Evolutionary conservation across 2,329 filamentous ascomycete genomes (phyloP).

Genomic region (Fusarium annulatum): DNA sequence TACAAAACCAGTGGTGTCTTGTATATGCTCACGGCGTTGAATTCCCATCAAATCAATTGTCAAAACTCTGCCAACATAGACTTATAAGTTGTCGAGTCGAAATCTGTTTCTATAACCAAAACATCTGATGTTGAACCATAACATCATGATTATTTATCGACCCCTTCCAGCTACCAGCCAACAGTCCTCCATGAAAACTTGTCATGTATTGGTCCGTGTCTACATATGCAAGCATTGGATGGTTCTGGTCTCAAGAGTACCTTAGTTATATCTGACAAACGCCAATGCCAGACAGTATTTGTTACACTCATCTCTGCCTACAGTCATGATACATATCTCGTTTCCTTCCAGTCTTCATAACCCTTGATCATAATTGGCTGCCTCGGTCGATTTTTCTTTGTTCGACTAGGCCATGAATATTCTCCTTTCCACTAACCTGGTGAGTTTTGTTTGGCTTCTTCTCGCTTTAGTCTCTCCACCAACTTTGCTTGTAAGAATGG

Average conservation of each 20-base stretch:
- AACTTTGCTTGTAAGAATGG: conserved; percentile 65
- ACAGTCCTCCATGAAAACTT: not conserved
- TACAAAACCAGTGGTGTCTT: conserved; percentile 1
- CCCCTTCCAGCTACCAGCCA: not conserved
- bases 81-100: not conserved
- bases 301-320: conserved; percentile 16
- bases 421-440: conserved; percentile 30
- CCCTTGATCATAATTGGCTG: not conserved
- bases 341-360: not conserved
- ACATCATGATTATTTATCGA: not conserved
- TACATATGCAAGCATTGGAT: not conserved
- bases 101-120: not conserved
- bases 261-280: not conserved
- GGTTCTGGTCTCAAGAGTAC: not conserved
- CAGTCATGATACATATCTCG: conserved; percentile 14
- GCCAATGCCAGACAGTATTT: not conserved
- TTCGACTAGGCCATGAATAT: not conserved
- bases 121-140: not conserved
- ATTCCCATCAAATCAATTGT: conserved; percentile 14
- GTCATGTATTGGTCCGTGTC: not conserved
- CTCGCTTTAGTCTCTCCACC: conserved; percentile 62
- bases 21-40: not conserved
- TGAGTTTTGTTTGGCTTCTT: conserved; percentile 57
- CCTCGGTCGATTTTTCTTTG: not conserved
- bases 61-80: not conserved